A percentile compares a stretch with the other conserved stretches of the same genome.
Evolutionary conservation across 1,139 yeast species (phyloP).

Genomic region (Yamadazyma sp.): DNA sequence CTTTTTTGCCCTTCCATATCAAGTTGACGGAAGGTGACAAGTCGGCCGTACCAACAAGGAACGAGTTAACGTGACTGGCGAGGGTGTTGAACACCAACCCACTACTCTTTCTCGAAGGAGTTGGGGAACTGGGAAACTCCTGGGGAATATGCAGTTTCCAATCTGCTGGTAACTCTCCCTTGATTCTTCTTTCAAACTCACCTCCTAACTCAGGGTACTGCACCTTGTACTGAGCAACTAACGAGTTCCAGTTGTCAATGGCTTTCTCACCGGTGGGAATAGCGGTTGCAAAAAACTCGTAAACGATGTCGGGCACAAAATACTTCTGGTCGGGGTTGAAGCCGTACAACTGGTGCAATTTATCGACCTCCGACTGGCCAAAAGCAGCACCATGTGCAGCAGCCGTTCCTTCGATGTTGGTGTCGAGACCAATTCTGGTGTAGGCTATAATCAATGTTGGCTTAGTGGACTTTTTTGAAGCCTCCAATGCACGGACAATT

Average conservation of each 20-base stretch:
- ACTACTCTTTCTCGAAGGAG: conserved; percentile 24
- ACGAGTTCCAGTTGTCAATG: conserved; percentile 17
- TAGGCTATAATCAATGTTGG: conserved; percentile 32
- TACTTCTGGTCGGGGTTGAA: conserved; percentile 17
- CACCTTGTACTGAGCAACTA: conserved; percentile 15
- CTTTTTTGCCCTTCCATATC: conserved; percentile 22
- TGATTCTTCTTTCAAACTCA: conserved; percentile 20
- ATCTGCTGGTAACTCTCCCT: conserved; percentile 21
- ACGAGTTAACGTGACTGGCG: conserved; percentile 18
- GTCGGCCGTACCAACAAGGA: conserved; percentile 28
- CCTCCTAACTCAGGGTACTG: conserved; percentile 21
- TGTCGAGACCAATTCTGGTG: conserved; percentile 31
- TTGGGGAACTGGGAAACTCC: conserved; percentile 16
- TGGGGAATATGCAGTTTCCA: conserved; percentile 21
- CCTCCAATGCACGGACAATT: conserved; percentile 23
- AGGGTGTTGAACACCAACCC: conserved; percentile 22
- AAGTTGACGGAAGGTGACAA: conserved; percentile 27
- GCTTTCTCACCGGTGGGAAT: conserved; percentile 17
- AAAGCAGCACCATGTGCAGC: conserved; percentile 30
- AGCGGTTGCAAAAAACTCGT: conserved; percentile 20
- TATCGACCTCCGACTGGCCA: conserved; percentile 23
- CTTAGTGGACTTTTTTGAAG: conserved; percentile 20
- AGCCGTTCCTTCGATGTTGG: conserved; percentile 24
- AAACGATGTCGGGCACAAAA: conserved; percentile 20
- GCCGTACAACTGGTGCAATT: conserved; percentile 19